These are phyloP conservation scores for Meyerozyma guilliermondii DNA, from an alignment of 1,139 yeast genomes.

Conservation along the genomic window DNA sequence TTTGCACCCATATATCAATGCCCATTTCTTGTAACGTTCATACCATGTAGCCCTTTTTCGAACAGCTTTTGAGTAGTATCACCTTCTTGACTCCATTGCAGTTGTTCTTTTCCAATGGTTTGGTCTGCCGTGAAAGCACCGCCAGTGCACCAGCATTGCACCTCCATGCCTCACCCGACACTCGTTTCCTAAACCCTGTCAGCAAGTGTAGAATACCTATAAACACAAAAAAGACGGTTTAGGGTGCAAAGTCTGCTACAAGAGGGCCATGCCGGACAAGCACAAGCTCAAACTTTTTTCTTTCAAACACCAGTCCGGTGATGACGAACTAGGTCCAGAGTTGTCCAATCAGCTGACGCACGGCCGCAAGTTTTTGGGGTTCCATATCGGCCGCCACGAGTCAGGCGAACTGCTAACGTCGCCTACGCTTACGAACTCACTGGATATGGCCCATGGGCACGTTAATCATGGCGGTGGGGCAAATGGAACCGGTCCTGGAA, in stretches of 20 bases:
- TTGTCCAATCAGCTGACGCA: not conserved
- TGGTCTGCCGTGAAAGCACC: not conserved
- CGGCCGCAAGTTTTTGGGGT: conserved; percentile 29
- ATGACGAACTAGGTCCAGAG: conserved; percentile 5
- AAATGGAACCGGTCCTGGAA: not conserved
- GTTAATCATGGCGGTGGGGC: not conserved
- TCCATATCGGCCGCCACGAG: conserved; percentile 31
- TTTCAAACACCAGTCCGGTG: conserved; percentile 16
- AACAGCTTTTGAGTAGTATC: too few species aligned
- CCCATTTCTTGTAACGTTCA: not conserved
- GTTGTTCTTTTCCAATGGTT: not conserved
- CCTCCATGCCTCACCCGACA: not conserved
- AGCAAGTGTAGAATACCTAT: not conserved
- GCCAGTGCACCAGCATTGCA: not conserved
- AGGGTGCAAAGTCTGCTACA: not conserved
- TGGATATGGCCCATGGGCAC: conserved; percentile 16
- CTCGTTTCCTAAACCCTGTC: not conserved
- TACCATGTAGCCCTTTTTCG: not conserved
- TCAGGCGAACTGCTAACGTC: conserved; percentile 31
- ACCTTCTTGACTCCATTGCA: too few species aligned
- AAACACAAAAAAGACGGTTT: not conserved
- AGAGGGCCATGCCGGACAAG: conserved; percentile 37
- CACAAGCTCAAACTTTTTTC: conserved; percentile 39
- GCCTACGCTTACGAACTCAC: conserved; percentile 28
- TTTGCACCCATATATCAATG: not conserved